Evolutionary conservation across 352 stramenopile species (phyloP), one percentile per base, ranked within the genome.

Genomic region (Peronospora belbahrii): DNA sequence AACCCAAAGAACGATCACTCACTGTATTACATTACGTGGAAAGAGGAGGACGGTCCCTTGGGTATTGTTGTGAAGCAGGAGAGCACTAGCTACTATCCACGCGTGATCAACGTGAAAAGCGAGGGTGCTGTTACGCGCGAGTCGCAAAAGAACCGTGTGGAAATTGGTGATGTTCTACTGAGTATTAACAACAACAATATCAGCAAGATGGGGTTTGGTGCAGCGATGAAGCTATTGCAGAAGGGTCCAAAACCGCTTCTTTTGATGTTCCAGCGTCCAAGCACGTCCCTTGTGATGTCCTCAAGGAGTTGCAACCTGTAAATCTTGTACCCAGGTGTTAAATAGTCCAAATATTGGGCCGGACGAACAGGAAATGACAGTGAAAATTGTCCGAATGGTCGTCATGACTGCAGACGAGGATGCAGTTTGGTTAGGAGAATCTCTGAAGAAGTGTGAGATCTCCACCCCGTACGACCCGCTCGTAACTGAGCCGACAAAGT

Each of bases 131-230:
- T 90, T 15, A 80, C 70, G 5, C 74, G 81, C 10, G 64, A 85
- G 36, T 88, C 76, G 10, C 79, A 93, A 59, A 88, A 87, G 49
- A 89, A 90, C 44, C 75, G 75, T 13, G 78, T 94, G 19, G 73
- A 87, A 51, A 76, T 88, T 14, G 82, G 82, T 20, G 82, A 94
- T 33, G 61, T 89, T 25, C 39, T 94, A 24, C 62, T 94, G 14
- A 89, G 79, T 51, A 91, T 94, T 48, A 94, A 94, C 64, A 89
- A 94, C 67, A 89, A 94, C 64, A 90, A 94, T 61, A 94, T 94
- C 52, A 88, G 76, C 62, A 88, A 89, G 49, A 94, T 94, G 77
- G 82, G 82, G 33, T 94, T 94, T 50, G 79, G 77, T 6, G 48
- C 81, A 17, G 79, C 82, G 11, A 94, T 94, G 82, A 81, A 85